A percentile compares a stretch with the other conserved stretches of the same genome.
Evolutionary conservation across 306 rosid genomes (phyloP).

Genomic region (Cucurbita moschata): DNA sequence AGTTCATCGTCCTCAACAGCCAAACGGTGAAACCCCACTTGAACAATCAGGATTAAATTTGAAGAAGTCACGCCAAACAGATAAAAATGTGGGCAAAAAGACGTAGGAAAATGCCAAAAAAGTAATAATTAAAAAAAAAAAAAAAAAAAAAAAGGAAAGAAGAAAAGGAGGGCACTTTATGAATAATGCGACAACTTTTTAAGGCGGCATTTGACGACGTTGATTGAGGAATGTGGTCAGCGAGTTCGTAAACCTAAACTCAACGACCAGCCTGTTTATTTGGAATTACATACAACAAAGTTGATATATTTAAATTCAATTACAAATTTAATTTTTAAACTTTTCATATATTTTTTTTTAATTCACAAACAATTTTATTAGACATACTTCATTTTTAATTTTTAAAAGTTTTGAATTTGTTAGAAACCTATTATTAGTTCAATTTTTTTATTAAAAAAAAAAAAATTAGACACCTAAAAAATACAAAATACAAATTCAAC

Average conservation of each 20-base stretch:
- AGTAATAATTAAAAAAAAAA: neutral
- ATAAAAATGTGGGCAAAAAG: too few species aligned
- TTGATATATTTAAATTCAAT: neutral
- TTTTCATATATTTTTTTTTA: too few species aligned
- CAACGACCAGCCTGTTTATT: neutral
- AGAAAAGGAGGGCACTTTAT: neutral
- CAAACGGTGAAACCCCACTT: neutral
- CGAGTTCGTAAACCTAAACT: neutral
- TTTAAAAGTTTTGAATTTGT: too few species aligned
- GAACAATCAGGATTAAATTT: neutral
- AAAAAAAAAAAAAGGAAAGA: too few species aligned
- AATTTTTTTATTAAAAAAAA: too few species aligned
- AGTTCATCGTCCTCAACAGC: neutral
- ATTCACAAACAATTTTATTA: too few species aligned
- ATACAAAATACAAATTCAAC: too few species aligned
- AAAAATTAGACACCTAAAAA: too few species aligned
- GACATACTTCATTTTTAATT: too few species aligned
- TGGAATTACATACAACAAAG: neutral
- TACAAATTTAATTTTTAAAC: too few species aligned
- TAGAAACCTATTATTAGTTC: too few species aligned
- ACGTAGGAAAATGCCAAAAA: neutral
- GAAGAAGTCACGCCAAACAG: neutral
- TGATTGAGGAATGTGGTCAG: neutral
- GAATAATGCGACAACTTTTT: neutral
- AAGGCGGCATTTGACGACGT: neutral